Conservation (phyloP, 495 filamentous ascomycete genomes). For the Diplogelasinospora grovesii region DNA sequence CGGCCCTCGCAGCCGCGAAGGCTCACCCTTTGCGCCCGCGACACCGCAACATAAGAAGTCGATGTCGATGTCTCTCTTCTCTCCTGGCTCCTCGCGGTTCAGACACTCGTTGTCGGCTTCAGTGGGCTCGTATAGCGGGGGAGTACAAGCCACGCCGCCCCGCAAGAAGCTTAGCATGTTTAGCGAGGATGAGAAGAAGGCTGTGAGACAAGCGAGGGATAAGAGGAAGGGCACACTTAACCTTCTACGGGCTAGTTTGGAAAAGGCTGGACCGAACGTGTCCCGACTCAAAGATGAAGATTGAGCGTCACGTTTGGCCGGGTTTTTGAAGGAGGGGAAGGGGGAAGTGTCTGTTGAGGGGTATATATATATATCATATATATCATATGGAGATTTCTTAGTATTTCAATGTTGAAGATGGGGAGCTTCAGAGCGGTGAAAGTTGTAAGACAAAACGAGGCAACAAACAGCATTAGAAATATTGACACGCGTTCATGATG, state of each 20-base stretch:
- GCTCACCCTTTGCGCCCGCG: constrained; percentile 46
- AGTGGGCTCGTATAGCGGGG: constrained; percentile 35
- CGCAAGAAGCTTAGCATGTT: constrained; percentile 53
- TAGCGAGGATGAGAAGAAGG: constrained; percentile 41
- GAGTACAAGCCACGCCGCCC: constrained; percentile 30
- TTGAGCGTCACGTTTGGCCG: too few relatives aligned
- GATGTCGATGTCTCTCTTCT: constrained; percentile 47
- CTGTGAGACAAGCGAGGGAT: constrained; percentile 28
- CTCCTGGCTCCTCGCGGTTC: too few relatives aligned
- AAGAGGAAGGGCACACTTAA: constrained; percentile 20
- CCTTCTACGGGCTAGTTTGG: constrained; percentile 29
- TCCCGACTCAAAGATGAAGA: constrained; percentile 26
- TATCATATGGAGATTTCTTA: too few relatives aligned
- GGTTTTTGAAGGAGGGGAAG: too few relatives aligned
- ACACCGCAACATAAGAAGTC: constrained; percentile 52
- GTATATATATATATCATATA: too few relatives aligned
- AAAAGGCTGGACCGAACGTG: constrained; percentile 33
- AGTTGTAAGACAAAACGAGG: too few relatives aligned
- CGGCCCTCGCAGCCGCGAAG: constrained; percentile 45
- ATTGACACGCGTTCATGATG: too few relatives aligned
- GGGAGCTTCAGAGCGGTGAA: too few relatives aligned
- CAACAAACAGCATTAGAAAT: too few relatives aligned
- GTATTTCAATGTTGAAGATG: too few relatives aligned
- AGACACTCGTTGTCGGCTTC: constrained; percentile 42
- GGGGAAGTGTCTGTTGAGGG: too few relatives aligned